phyloP scores from a whole-genome alignment of 1,284 basidiomycete genomes.

The Sutorius eximius region DNA sequence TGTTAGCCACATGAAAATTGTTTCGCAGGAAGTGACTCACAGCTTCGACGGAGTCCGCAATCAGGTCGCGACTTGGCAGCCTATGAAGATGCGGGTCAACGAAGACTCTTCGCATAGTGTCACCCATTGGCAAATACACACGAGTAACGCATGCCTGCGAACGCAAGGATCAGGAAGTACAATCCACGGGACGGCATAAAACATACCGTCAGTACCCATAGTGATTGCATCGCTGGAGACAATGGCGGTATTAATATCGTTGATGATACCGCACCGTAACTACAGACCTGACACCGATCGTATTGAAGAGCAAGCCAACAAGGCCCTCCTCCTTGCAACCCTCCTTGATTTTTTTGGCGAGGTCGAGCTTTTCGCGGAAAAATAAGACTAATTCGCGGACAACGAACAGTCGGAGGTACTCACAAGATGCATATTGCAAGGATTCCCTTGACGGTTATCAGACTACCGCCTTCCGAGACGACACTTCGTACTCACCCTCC shows the following conservation, averaged over 20 bases:
- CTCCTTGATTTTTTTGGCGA: slow-evolving; percentile 72
- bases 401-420: slow-evolving; percentile 16
- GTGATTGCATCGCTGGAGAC: slow-evolving; percentile 71
- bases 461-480: background rate
- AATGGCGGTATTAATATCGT: background rate
- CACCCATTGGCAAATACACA: slow-evolving; percentile 37
- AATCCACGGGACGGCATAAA: background rate
- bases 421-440: slow-evolving; percentile 79
- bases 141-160: slow-evolving; percentile 78
- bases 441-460: slow-evolving; percentile 56
- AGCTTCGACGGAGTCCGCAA: slow-evolving; percentile 89
- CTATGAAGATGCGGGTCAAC: slow-evolving; percentile 41
- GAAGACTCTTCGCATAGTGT: background rate
- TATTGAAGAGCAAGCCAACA: slow-evolving; percentile 77
- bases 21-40: slow-evolving; percentile 42
- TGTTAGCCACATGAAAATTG: slow-evolving; percentile 3
- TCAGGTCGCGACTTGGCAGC: slow-evolving; percentile 85
- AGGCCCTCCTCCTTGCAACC: slow-evolving; percentile 76
- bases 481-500: slow-evolving; percentile 58
- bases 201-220: slow-evolving; percentile 77
- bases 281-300: slow-evolving; percentile 72
- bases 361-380: slow-evolving; percentile 56
- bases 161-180: slow-evolving; percentile 1
- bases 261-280: background rate
- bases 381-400: slow-evolving; percentile 8